A percentile compares a stretch with the other conserved stretches of the same genome.
phyloP scores from a whole-genome alignment of 768 basidiomycete species.

The Podaxis mareebaensis region DNA sequence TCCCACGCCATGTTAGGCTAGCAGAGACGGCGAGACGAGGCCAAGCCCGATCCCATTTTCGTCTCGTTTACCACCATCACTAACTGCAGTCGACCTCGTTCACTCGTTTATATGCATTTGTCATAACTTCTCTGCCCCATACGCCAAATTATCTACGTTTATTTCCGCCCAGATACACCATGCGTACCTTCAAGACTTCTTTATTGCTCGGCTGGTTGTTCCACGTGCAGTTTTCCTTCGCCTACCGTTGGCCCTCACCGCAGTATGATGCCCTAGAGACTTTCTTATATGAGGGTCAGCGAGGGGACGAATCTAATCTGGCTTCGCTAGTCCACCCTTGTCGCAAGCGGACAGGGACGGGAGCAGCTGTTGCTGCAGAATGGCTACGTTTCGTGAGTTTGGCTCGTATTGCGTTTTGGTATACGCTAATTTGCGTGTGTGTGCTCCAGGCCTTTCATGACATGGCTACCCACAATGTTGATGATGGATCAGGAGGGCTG shows the following conservation, averaged over 20 bases:
- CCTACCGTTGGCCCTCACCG: conserved; percentile 37
- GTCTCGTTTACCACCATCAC: background rate
- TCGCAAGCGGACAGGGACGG: conserved; percentile 29
- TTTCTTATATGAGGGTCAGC: conserved; percentile 33
- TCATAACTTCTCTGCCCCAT: background rate
- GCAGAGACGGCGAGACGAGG: background rate
- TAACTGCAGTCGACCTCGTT: conserved; percentile 9
- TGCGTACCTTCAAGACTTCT: conserved; percentile 2
- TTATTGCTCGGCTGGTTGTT: background rate
- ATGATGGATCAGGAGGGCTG: conserved; percentile 49
- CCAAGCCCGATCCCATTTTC: background rate
- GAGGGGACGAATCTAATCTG: conserved; percentile 33
- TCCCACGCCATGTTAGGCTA: background rate
- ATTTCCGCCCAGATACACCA: background rate
- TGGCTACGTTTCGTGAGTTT: conserved; percentile 37
- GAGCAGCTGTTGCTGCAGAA: conserved; percentile 32
- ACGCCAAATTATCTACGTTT: background rate
- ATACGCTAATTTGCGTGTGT: background rate
- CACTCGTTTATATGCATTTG: conserved; percentile 17
- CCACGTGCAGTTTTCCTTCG: conserved; percentile 8
- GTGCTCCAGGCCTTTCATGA: conserved; percentile 47
- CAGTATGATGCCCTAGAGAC: conserved; percentile 37
- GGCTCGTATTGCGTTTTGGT: background rate
- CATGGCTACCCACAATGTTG: conserved; percentile 45
- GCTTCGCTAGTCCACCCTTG: conserved; percentile 35